Evolutionary conservation across 148 eudicot genomes (phyloP), one percentile per base, ranked within the genome.

Genomic region (Vaccinium vitisidaea): DNA sequence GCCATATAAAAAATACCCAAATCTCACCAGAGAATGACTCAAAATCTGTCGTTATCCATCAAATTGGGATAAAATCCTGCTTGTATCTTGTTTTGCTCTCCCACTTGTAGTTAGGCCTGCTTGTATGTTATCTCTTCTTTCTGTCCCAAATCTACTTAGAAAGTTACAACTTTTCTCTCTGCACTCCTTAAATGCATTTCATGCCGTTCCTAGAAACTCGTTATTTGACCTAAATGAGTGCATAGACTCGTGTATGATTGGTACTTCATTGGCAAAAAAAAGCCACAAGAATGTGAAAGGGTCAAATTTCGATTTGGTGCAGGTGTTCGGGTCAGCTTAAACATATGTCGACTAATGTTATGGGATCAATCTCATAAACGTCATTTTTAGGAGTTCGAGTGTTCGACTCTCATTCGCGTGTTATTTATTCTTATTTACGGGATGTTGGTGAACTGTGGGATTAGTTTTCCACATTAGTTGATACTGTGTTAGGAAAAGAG

Each of bases 101-200:
- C 80, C 54, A 48, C 79, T 76, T 76, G 53, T 4, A 11, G 1
- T 46, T 48, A 21, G 79, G 55, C 32, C 78, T 1, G 2, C 36
- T 32, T 32, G 36, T 32, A 32, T 2, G 36, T 32, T 77, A 21
- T 49, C 80, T 48, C 18, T 15, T 2, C 53, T 11, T 25, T 4
- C 54, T 46, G 53, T 9, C 80, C 55, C 50, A 77, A 23, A 77
- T 77, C 56, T 77, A 77, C 80, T 43, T 0, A 12, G 80, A 77
- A 21, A 77, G 54, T 49, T 77, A 49, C 80, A 10, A 8, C 80
- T 49, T 19, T 30, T 27, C 75, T 27, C 75, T 52, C 56, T 77
- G 32, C 53, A 49, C 25, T 7, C 9, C 30, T 77, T 43, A 18
- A 46, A 77, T 77, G 80, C 80, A 49, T n/a, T 76, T 46, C 8